Evolutionary conservation across 306 rosid genomes (phyloP).

Genomic region (Gillenia trifoliata): DNA sequence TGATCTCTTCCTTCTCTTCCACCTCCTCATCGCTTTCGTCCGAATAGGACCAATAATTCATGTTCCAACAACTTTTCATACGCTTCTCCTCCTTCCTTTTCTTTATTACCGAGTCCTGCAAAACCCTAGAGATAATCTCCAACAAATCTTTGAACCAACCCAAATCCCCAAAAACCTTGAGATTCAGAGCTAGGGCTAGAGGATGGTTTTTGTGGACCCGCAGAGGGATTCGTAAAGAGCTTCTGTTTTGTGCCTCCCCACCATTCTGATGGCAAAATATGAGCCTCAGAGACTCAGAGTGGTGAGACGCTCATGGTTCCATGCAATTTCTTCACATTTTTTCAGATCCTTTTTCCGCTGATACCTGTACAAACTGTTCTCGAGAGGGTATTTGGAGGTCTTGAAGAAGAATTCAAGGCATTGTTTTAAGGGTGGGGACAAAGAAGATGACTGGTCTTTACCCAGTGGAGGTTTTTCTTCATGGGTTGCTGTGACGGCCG

Average conservation of each 20-base stretch:
- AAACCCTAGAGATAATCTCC: not conserved
- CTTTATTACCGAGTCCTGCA: not conserved
- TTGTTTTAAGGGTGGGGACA: not conserved
- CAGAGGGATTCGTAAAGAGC: not conserved
- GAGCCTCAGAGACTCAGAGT: not conserved
- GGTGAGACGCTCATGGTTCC: not conserved
- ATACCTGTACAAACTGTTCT: too few relatives aligned
- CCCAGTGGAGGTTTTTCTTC: not conserved
- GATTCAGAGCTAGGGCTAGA: not conserved
- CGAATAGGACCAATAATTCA: not conserved
- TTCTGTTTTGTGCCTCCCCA: not conserved
- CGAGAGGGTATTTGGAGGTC: not conserved
- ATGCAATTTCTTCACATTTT: not conserved
- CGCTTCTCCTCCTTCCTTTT: not conserved
- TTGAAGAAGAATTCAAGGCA: not conserved
- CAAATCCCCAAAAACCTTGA: not conserved
- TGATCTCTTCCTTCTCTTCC: not conserved
- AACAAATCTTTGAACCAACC: not conserved
- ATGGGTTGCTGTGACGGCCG: too few relatives aligned
- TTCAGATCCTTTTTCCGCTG: not conserved
- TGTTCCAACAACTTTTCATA: not conserved
- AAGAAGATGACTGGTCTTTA: not conserved
- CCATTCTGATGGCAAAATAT: not conserved
- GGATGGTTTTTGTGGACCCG: slow-evolving; percentile 3
- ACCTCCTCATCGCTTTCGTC: not conserved